Conservation (phyloP, 140 eudicot species). For the Senecio squalidus region DNA sequence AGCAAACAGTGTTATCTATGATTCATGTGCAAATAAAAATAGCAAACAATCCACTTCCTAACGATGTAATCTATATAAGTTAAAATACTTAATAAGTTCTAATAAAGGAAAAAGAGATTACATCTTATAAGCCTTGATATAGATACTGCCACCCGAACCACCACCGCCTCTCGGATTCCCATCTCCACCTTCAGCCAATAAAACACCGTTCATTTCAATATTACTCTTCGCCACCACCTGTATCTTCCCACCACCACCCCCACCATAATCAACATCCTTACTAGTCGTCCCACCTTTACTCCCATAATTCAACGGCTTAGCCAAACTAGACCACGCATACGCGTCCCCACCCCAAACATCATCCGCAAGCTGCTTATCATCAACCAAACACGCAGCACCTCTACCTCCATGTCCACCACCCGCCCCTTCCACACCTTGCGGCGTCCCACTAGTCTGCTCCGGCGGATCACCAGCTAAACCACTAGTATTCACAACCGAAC, state of each 20-base stretch:
- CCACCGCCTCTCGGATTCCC: constrained; percentile 85
- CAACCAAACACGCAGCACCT: constrained; percentile 80
- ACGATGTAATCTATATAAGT: constrained; percentile 13
- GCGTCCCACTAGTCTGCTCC: constrained; percentile 87
- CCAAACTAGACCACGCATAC: constrained; percentile 62
- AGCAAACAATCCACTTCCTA: neutral
- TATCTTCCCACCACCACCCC: constrained; percentile 87
- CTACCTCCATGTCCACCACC: constrained; percentile 96
- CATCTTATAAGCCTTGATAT: constrained; percentile 77
- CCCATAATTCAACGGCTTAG: constrained; percentile 70
- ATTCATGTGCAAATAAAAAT: neutral
- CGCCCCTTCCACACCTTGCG: constrained; percentile 69
- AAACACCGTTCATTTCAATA: constrained; percentile 63
- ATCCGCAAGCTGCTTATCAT: constrained; percentile 58
- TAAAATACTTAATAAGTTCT: neutral
- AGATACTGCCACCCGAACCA: constrained; percentile 95
- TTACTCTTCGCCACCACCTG: constrained; percentile 27
- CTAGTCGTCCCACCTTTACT: constrained; percentile 92
- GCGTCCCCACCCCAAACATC: constrained; percentile 99
- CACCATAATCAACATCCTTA: constrained; percentile 78
- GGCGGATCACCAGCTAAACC: constrained; percentile 82
- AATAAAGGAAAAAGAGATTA: constrained; percentile 30
- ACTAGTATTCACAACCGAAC: constrained; percentile 66
- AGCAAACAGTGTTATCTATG: too few relatives aligned
- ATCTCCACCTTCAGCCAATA: constrained; percentile 86